phyloP scores from a whole-genome alignment of 495 filamentous ascomycete genomes.

The Clohesyomyces aquaticus region DNA sequence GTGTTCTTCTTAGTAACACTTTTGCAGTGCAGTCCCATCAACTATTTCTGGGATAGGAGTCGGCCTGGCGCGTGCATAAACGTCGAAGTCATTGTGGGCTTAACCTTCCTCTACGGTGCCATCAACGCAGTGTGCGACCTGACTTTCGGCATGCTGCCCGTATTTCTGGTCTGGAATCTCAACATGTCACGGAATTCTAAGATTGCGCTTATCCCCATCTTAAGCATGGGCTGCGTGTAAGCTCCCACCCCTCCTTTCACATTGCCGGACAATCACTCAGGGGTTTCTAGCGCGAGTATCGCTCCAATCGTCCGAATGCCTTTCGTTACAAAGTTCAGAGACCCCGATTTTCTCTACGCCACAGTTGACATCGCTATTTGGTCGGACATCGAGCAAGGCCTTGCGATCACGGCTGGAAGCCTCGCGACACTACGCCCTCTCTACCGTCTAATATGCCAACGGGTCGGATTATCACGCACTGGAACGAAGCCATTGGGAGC shows the following conservation, averaged over 20 bases:
- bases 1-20: slow-evolving; percentile 51
- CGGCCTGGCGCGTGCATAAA: slow-evolving; percentile 47
- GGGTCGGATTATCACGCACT: slow-evolving; percentile 11
- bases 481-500: background rate
- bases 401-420: slow-evolving; percentile 22
- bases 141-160: slow-evolving; percentile 50
- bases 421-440: slow-evolving; percentile 29
- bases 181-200: slow-evolving; percentile 38
- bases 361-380: slow-evolving; percentile 34
- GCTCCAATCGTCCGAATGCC: slow-evolving; percentile 32
- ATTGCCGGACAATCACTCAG: background rate
- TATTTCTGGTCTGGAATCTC: slow-evolving; percentile 49
- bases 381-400: slow-evolving; percentile 27
- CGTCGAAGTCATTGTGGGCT: slow-evolving; percentile 37
- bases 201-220: slow-evolving; percentile 15
- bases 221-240: slow-evolving; percentile 29
- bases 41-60: slow-evolving; percentile 47
- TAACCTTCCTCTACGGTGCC: slow-evolving; percentile 48
- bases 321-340: slow-evolving; percentile 17
- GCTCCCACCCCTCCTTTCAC: slow-evolving; percentile 7
- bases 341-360: slow-evolving; percentile 27
- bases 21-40: slow-evolving; percentile 50
- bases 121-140: slow-evolving; percentile 49
- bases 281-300: slow-evolving; percentile 15
- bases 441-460: slow-evolving; percentile 8